Base-by-base conservation (phyloP, 2,329 filamentous ascomycete species). In the Trichoderma asperellum region DNA sequence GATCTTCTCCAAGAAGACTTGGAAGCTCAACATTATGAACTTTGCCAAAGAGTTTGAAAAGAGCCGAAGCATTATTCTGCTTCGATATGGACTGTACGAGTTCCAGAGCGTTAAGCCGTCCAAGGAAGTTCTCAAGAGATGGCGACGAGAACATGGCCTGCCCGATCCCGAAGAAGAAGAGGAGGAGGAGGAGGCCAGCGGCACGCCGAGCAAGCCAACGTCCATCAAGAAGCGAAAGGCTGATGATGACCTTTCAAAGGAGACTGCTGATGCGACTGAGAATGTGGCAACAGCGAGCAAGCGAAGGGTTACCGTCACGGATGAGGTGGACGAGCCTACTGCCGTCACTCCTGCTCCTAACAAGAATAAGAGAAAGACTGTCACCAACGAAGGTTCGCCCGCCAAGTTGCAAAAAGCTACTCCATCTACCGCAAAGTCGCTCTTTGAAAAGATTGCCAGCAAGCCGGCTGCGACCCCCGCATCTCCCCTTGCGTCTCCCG, bases 1-100 rank as follows among this genome's bases (percentile, higher is more conserved):
- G 73, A 87, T 89, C 18, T 89, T 89, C 70, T 75, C 79, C 21
- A 86, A 84, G 75, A 89, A 89, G 76, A 86, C 88, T 72, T 89
- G 87, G 87, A 88, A 87, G 77, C 77, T 89, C 65, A 89, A 89
- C 72, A 84, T 89, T 21, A 76, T 86, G 72, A 89, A 88, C 75
- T 89, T 89, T 69, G 86, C 87, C 49, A 89, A 88, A 75, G 87
- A 89, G 75, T 89, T 87, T 71, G 87, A 89, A 75, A 89, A 89
- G 80, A 89, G 86, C 74, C 82, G 87, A 60, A 87, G 86, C 73
- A 79, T 89, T 55, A 88, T 89, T 69, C 84, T 89, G 78, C 75
- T 89, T 68, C 85, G 87, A 59, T 89, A 89, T 71, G 87, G 87
- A 2, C 82, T 89, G 1, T 89, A 89, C 74, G 85, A 88, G 73